phyloP scores from a whole-genome alignment of 352 stramenopile species.

The Globisporangium lucens region DNA sequence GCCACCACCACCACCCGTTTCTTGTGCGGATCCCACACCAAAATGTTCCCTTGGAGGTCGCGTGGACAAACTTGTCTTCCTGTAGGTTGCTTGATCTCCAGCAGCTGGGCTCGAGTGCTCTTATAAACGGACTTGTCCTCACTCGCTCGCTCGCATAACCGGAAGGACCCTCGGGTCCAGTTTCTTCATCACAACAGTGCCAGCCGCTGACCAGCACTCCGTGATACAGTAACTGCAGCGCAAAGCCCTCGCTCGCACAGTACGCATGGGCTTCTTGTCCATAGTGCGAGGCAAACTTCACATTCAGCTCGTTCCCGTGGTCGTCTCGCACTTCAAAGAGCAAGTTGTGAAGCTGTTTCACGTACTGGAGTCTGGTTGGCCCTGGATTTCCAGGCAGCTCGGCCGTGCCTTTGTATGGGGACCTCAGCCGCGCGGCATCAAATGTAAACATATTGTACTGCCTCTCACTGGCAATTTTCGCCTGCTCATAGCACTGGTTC shows the following conservation, averaged over 20 bases:
- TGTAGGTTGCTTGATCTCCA: conserved; percentile 9
- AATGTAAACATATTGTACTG: no score
- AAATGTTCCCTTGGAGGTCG: conserved; percentile 18
- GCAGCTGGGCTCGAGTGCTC: conserved; percentile 16
- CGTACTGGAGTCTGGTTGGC: conserved; percentile 19
- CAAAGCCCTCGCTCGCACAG: conserved; percentile 19
- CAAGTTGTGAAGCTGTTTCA: conserved; percentile 18
- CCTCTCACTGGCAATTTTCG: not conserved
- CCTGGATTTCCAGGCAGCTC: conserved; percentile 11
- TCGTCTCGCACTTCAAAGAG: conserved; percentile 20
- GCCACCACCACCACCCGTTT: conserved; percentile 32
- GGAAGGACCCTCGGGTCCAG: conserved; percentile 12
- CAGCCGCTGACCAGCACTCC: conserved; percentile 22
- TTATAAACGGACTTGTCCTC: not conserved
- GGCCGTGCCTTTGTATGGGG: conserved; percentile 20
- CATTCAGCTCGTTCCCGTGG: conserved; percentile 18
- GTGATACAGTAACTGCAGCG: conserved; percentile 18
- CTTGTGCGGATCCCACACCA: conserved; percentile 24
- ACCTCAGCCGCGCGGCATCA: no score
- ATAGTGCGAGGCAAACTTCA: conserved; percentile 25
- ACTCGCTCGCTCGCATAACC: conserved; percentile 17
- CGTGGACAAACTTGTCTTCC: conserved; percentile 13
- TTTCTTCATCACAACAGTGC: not conserved
- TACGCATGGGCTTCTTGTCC: conserved; percentile 22
- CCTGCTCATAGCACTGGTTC: conserved; percentile 14